These are phyloP conservation scores for Peronosclerospora sorghi DNA, from an alignment of 352 stramenopile genomes.

Conservation along the genomic window DNA sequence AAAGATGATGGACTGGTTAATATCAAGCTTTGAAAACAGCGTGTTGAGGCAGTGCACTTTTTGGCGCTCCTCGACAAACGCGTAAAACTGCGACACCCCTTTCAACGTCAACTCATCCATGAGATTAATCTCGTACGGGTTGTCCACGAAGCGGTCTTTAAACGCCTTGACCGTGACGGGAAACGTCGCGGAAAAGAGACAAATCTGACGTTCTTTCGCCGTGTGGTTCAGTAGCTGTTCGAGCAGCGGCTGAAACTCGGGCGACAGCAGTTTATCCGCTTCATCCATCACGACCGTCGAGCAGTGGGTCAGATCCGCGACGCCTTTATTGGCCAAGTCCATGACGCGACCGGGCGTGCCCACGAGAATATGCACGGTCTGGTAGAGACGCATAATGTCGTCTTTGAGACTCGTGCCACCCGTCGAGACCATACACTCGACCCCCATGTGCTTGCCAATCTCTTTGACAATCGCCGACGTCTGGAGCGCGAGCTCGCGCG, in stretches of 20 bases:
- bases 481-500: constrained; percentile 97
- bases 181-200: constrained; percentile 99
- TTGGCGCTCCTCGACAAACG: constrained; percentile 98
- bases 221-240: constrained; percentile 96
- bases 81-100: constrained; percentile 99
- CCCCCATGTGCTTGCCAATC: constrained; percentile 95
- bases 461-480: constrained; percentile 98
- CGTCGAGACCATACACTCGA: constrained; percentile 98
- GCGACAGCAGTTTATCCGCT: constrained; percentile 98
- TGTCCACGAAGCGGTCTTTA: constrained; percentile 96
- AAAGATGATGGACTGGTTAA: constrained; percentile 99
- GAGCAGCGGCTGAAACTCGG: constrained; percentile 96
- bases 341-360: constrained; percentile 97
- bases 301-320: constrained; percentile 94
- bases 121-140: constrained; percentile 99
- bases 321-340: constrained; percentile 96
- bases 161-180: constrained; percentile 98
- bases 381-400: constrained; percentile 99
- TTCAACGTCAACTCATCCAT: constrained; percentile 99
- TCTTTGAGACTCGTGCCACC: constrained; percentile 98
- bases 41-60: constrained; percentile 99
- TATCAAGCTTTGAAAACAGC: constrained; percentile 98
- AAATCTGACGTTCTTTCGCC: constrained; percentile 94
- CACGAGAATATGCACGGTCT: constrained; percentile 98
- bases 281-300: constrained; percentile 99